Evolutionary conservation across 257 asterid genomes (phyloP), one percentile per base, ranked within the genome.

Genomic region (Przewalskia tangutica): DNA sequence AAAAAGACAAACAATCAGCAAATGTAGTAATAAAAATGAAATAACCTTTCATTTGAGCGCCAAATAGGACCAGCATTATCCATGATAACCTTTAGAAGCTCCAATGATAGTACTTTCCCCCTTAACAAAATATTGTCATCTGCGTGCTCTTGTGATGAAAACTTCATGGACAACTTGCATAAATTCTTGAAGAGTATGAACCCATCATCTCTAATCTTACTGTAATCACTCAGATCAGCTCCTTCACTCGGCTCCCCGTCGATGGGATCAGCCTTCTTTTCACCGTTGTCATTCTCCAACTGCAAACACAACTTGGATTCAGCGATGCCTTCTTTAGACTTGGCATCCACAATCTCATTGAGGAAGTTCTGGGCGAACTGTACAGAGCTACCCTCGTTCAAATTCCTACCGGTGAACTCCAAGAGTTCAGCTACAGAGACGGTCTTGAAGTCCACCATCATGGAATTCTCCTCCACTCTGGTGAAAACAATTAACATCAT

Each of bases 121-220:
- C 98, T 93, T 88, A 96, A 83, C 75, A 96, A 93, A 84, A 96
- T 94, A 84, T 96, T 98, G 87, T 96, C 99, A 88, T 94, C 98
- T 5, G 91, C 82, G 84, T 88, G 90, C 88, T 96, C 98, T 85
- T 91, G 95, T 7, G 97, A 89, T 3, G 99, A 93, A 84, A 93
- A 93, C 79, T 96, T 96, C 99, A 96, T 96, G 59, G 99, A 96
- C 83, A 96, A 86, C 82, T 96, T 96, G 93, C 99, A 94, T 82
- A 96, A 85, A 86, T 96, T 96, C 95, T 96, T 96, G 91, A 86
- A 96, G 59, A 96, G 91, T 86, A 85, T 84, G 87, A 96, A 96
- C 4, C 97, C 97, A 76, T 96, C 99, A 92, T 96, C 98, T 82
- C 93, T 88, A 81, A 94, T 91, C 90, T 89, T 89, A 89, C 91